Conservation (phyloP, 140 eudicot genomes). For the Stevia rebaudiana region DNA sequence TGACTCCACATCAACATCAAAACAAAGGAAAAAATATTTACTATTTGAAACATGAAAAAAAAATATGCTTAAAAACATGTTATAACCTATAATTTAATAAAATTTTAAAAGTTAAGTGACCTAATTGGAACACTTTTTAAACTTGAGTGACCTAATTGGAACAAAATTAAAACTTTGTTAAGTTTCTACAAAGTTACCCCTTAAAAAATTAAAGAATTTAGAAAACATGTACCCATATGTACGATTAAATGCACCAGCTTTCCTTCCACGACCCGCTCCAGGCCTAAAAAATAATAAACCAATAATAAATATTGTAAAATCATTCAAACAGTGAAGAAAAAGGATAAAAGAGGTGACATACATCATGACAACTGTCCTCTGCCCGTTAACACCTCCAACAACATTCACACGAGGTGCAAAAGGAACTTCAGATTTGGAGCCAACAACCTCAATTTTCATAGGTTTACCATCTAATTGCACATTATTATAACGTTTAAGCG, state of each 20-base stretch:
- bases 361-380: slow-evolving; percentile 69
- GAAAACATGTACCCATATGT: slow-evolving; percentile 35
- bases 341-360: slow-evolving; percentile 26
- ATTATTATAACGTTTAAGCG: slow-evolving; percentile 67
- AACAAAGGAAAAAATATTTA: too few species aligned
- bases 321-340: neutral
- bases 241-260: slow-evolving; percentile 38
- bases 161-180: neutral
- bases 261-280: slow-evolving; percentile 53
- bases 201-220: too few species aligned
- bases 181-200: neutral
- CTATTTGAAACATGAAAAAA: too few species aligned
- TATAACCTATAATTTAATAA: too few species aligned
- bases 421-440: slow-evolving; percentile 45
- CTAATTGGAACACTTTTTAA: too few species aligned
- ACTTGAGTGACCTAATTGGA: too few species aligned
- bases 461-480: slow-evolving; percentile 88
- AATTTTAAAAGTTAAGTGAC: too few species aligned
- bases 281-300: too few species aligned
- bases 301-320: too few species aligned
- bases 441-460: slow-evolving; percentile 77
- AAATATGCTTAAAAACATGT: too few species aligned
- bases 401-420: slow-evolving; percentile 67
- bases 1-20: too few species aligned
- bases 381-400: slow-evolving; percentile 64